Conservation (phyloP, 495 filamentous ascomycete genomes). For the Aspergillus carlsbadensis region DNA sequence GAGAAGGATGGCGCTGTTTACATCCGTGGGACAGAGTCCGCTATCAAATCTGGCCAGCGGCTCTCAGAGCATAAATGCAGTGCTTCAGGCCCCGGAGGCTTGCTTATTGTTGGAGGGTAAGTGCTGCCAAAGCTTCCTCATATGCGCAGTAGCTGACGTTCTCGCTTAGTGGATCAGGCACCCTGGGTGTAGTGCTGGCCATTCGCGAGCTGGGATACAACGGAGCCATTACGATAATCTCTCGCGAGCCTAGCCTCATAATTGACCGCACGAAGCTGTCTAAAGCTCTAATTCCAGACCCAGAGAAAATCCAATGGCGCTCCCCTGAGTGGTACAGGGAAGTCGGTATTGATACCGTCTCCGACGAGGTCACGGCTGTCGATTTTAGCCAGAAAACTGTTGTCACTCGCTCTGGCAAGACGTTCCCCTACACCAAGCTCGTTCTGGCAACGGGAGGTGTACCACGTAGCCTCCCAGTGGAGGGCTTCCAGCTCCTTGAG, state of each 20-base stretch:
- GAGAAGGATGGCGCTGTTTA: slow-evolving; percentile 82
- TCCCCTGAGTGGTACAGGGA: slow-evolving; percentile 73
- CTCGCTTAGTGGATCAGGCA: slow-evolving; percentile 65
- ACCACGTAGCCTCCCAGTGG: slow-evolving; percentile 73
- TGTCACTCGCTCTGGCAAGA: slow-evolving; percentile 66
- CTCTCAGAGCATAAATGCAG: slow-evolving; percentile 71
- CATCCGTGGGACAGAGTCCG: slow-evolving; percentile 73
- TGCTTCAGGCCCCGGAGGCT: slow-evolving; percentile 61
- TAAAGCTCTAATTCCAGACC: slow-evolving; percentile 87
- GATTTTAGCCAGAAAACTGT: slow-evolving; percentile 75
- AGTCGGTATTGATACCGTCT: slow-evolving; percentile 68
- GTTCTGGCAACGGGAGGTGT: slow-evolving; percentile 84
- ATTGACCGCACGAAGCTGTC: slow-evolving; percentile 96
- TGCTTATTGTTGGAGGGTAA: slow-evolving; percentile 84
- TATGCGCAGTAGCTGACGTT: background rate
- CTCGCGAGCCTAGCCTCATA: slow-evolving; percentile 77
- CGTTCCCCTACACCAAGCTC: slow-evolving; percentile 78
- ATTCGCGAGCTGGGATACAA: slow-evolving; percentile 79
- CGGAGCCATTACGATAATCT: slow-evolving; percentile 79
- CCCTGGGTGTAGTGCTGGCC: slow-evolving; percentile 74
- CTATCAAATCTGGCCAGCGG: slow-evolving; percentile 75
- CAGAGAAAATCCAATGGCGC: slow-evolving; percentile 71
- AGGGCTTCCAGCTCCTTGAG: slow-evolving; percentile 78
- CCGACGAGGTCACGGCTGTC: slow-evolving; percentile 72
- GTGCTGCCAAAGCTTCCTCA: slow-evolving; percentile 12